A percentile compares a stretch with the other conserved stretches of the same genome.
These are phyloP conservation scores for Neocucurbitaria cava DNA, from an alignment of 2,329 filamentous ascomycete genomes.

Conservation along the genomic window DNA sequence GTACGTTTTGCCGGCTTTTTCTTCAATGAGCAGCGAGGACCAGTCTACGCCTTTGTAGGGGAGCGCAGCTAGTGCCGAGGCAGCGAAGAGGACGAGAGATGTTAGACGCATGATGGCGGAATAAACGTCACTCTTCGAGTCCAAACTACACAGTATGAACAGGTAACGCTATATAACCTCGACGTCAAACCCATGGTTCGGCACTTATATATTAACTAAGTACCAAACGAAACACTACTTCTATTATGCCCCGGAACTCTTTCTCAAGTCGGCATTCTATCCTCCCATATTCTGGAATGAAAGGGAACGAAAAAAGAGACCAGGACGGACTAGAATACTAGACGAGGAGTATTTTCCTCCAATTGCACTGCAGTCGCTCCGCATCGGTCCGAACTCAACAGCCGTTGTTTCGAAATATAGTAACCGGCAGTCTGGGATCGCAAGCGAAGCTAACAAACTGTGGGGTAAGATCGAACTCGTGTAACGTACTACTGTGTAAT, in stretches of 20 bases:
- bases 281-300: neutral
- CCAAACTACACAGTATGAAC: neutral
- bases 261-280: neutral
- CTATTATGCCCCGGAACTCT: neutral
- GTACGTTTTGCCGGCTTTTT: slow-evolving; percentile 67
- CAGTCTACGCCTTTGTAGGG: slow-evolving; percentile 73
- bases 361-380: slow-evolving; percentile 3
- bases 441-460: neutral
- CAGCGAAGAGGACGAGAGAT: slow-evolving; percentile 28
- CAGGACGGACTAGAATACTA: neutral
- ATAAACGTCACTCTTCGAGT: neutral
- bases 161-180: neutral
- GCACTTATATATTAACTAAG: neutral
- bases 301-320: neutral
- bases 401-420: slow-evolving; percentile 12
- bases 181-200: too few relatives aligned
- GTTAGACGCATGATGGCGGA: slow-evolving; percentile 36
- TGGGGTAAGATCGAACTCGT: neutral
- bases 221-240: neutral
- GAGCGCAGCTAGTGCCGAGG: slow-evolving; percentile 55
- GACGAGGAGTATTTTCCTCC: slow-evolving; percentile 9
- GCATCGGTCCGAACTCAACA: slow-evolving; percentile 3
- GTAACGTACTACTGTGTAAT: neutral
- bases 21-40: slow-evolving; percentile 71
- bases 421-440: neutral